Evolutionary conservation across 2,329 filamentous ascomycete species (phyloP), one percentile per base, ranked within the genome.

Genomic region (Trichoderma sp.): DNA sequence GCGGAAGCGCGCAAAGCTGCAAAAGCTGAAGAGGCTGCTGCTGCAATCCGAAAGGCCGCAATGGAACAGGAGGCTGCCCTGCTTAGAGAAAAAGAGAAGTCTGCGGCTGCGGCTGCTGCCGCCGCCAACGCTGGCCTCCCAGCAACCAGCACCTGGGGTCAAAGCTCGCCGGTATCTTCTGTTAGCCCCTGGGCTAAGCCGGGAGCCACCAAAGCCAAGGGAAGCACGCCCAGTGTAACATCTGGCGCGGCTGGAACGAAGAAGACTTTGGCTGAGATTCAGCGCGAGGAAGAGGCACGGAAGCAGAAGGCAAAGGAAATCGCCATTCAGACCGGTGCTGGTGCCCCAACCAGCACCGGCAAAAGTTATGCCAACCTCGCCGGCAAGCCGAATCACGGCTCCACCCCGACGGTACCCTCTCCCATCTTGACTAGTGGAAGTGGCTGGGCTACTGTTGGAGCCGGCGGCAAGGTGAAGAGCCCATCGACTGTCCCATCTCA

Each of bases 351-450:
- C 8, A 57, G 2, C 15, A 56, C 25, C 27, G 91, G 92, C 45
- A 98, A 98, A 83, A 91, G 94, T 67, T 98, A 98, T 78, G 94
- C 95, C 22, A 95, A 97, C 78, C 87, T 99, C 32, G 95, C 95
- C 7, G 89, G 93, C 78, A 97, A 97, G 83, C 84, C 79, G 4
- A 84, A 75, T 15, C 76, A 76, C 35, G 56, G 72, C 22, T 78
- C 82, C 25, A 79, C 77, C 68, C 72, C 79, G 25, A 71, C 74
- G 22, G 70, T 78, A 15, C 32, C 70, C 12, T 63, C 71, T 52
- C 74, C 79, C 15, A 78, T 80, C 7, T 74, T 82, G 67, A 74
- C 82, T 25, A 75, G 81, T n/a, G 78, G 70, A 2, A 71, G 71
- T 6, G 93, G 93, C 2, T 99, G 95, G 95, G 94, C 94, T 12